Conservation (phyloP, 2,329 filamentous ascomycete genomes). For the Apiospora kogelbergensis region DNA sequence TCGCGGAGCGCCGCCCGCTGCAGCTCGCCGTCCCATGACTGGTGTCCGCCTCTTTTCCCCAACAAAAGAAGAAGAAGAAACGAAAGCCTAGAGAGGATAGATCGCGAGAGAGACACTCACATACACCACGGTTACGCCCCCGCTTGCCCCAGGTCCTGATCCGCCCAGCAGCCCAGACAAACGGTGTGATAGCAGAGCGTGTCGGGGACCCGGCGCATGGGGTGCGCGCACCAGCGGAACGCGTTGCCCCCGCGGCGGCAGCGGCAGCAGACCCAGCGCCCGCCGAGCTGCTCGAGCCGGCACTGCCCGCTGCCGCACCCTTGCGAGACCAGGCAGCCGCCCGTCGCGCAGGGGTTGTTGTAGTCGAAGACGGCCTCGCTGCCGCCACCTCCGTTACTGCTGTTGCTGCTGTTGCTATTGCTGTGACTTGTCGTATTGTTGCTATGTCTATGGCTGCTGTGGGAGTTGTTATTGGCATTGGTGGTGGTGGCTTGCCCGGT, state of each 20-base stretch:
- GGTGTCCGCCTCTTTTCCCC: not conserved
- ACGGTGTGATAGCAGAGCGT: slow-evolving; percentile 54
- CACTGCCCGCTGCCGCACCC: slow-evolving; percentile 49
- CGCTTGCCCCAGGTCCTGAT: slow-evolving; percentile 18
- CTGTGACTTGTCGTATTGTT: slow-evolving; percentile 11
- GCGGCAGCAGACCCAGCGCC: slow-evolving; percentile 50
- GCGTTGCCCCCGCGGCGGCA: slow-evolving; percentile 48
- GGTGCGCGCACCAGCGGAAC: slow-evolving; percentile 45
- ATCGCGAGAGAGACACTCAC: not conserved
- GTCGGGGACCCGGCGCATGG: slow-evolving; percentile 45
- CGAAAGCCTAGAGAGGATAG: not conserved
- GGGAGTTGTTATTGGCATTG: not conserved
- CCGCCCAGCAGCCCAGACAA: slow-evolving; percentile 43
- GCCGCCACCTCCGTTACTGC: not conserved
- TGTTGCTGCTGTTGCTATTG: not conserved
- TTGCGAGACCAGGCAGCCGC: slow-evolving; percentile 45
- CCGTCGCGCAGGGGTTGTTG: slow-evolving; percentile 44
- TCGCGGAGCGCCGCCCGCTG: not conserved
- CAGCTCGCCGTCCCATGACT: not conserved
- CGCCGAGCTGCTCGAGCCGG: slow-evolving; percentile 47
- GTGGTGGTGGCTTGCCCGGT: not conserved
- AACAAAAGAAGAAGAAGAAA: not conserved
- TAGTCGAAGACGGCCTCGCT: slow-evolving; percentile 28
- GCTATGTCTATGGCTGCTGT: not conserved
- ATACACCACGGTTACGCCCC: not conserved